These are phyloP conservation scores for Vigna hirtella DNA, from an alignment of 306 rosid genomes.

Conservation along the genomic window DNA sequence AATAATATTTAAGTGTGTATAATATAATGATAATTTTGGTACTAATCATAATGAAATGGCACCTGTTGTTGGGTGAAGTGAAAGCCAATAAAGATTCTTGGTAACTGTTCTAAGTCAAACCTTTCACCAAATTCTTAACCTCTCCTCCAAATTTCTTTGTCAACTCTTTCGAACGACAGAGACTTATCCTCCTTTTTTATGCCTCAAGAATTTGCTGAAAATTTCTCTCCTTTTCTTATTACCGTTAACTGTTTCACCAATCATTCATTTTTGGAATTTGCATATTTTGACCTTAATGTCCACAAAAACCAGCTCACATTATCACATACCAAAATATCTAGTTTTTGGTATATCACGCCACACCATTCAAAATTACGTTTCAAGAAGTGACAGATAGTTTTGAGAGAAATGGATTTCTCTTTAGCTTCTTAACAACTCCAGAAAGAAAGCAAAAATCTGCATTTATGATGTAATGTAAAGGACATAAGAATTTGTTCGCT, in stretches of 20 bases:
- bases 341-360: not conserved
- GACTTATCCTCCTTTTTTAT: conserved; percentile 33
- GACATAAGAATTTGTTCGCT: conserved; percentile 36
- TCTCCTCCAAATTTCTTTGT: conserved; percentile 10
- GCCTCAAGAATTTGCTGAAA: conserved; percentile 6
- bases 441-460: not conserved
- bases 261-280: not conserved
- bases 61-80: conserved; percentile 43
- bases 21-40: not conserved
- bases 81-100: conserved; percentile 49
- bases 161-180: conserved; percentile 42
- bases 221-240: conserved; percentile 9
- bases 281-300: not conserved
- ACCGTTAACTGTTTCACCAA: not conserved
- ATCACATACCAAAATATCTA: not conserved
- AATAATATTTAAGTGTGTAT: conserved; percentile 11
- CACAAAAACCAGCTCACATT: not conserved
- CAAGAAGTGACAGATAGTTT: not conserved
- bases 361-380: not conserved
- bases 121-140: conserved; percentile 39
- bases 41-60: conserved; percentile 11
- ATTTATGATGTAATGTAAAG: conserved; percentile 34
- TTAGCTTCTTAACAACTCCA: conserved; percentile 31
- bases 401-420: conserved; percentile 7
- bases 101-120: conserved; percentile 46